phyloP scores from a whole-genome alignment of 2,329 filamentous ascomycete genomes.

The Aquanectria penicillioides region DNA sequence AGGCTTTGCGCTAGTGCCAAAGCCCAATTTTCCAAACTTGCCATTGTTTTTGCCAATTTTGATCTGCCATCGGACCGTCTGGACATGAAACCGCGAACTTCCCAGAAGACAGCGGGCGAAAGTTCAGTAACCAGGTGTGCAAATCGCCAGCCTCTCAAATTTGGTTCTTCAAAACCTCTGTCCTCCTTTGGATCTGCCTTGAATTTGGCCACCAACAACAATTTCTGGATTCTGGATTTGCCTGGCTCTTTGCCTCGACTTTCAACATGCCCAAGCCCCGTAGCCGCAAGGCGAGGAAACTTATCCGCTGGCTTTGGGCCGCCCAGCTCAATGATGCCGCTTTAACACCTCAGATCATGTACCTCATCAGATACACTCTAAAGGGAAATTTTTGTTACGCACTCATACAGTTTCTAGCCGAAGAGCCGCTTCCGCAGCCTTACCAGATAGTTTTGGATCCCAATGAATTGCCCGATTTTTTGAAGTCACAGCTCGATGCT shows the following conservation, averaged over 20 bases:
- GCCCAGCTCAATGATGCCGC: neutral
- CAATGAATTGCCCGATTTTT: constrained; percentile 36
- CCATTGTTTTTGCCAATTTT: too few relatives aligned
- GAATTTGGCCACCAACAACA: neutral
- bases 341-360: neutral
- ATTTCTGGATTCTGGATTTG: neutral
- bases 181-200: neutral
- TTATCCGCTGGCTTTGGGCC: constrained; percentile 1
- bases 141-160: neutral
- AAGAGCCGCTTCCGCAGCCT: constrained; percentile 40
- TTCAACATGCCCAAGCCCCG: neutral
- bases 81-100: too few relatives aligned
- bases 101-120: too few relatives aligned
- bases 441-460: constrained; percentile 26
- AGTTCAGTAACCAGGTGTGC: neutral
- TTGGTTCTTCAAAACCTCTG: neutral
- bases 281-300: neutral
- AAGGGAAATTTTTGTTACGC: neutral
- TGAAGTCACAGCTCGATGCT: constrained; percentile 39
- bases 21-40: neutral
- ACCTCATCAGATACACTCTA: neutral
- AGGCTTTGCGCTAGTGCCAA: neutral
- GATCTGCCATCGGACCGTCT: too few relatives aligned
- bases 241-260: neutral
- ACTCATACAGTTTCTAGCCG: neutral